A percentile compares a stretch with the other conserved stretches of the same genome.
These are phyloP conservation scores for Hyphopichia fennica DNA, from an alignment of 1,139 yeast species.

Conservation along the genomic window DNA sequence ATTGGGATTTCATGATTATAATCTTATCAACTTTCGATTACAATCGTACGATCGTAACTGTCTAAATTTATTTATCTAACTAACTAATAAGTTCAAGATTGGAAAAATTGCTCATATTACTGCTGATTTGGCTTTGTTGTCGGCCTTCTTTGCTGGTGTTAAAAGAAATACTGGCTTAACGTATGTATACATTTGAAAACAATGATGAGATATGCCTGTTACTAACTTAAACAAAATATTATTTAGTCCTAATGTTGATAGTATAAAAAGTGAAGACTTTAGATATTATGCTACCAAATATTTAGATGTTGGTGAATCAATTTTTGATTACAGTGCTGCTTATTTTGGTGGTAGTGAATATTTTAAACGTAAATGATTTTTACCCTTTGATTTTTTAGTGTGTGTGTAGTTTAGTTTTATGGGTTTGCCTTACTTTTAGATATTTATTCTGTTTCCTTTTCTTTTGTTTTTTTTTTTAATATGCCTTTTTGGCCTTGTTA, in stretches of 20 bases:
- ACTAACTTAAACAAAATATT: not conserved
- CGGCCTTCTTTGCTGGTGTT: slow-evolving; percentile 87
- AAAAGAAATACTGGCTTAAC: slow-evolving; percentile 85
- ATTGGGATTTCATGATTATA: too few species aligned
- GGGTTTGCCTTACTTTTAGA: not conserved
- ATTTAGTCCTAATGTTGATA: slow-evolving; percentile 31
- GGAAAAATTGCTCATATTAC: slow-evolving; percentile 69
- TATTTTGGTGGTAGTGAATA: slow-evolving; percentile 71
- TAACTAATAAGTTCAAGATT: slow-evolving; percentile 26
- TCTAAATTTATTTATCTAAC: too few species aligned
- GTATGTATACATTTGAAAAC: slow-evolving; percentile 22
- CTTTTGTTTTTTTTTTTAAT: not conserved
- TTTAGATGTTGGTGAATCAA: slow-evolving; percentile 80
- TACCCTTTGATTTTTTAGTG: too few species aligned
- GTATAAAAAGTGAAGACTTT: slow-evolving; percentile 45
- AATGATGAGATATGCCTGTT: not conserved
- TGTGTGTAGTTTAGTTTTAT: not conserved
- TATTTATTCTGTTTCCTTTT: not conserved
- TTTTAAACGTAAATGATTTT: slow-evolving; percentile 63
- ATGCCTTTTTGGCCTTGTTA: too few species aligned
- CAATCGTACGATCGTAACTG: too few species aligned
- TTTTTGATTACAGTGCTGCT: slow-evolving; percentile 73
- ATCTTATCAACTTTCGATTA: too few species aligned
- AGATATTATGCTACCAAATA: slow-evolving; percentile 64
- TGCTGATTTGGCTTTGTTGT: slow-evolving; percentile 71